A percentile compares a stretch with the other conserved stretches of the same genome.
Conservation (phyloP, 73 alveolate species). For the Durusdinium trenchii region DNA sequence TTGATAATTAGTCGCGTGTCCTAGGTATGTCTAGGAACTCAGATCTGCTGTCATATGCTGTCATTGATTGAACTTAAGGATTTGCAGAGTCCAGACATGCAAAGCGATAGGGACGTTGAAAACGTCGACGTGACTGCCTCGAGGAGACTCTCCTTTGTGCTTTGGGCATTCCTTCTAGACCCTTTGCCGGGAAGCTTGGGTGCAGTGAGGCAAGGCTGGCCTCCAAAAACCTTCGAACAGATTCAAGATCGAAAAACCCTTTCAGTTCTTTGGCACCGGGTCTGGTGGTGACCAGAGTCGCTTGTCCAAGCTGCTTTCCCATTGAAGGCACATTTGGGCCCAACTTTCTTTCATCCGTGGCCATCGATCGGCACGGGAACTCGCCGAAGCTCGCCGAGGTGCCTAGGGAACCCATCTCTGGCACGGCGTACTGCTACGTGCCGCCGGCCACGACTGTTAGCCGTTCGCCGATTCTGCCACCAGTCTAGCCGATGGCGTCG, state of each 20-base stretch:
- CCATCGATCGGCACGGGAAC: not conserved
- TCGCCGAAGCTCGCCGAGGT: conserved; percentile 7
- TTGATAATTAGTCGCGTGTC: no score
- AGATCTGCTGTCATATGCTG: no score
- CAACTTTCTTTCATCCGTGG: not conserved
- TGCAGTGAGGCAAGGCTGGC: not conserved
- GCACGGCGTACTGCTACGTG: conserved; percentile 92
- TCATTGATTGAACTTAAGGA: no score
- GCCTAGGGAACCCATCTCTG: conserved; percentile 78
- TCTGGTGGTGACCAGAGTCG: not conserved
- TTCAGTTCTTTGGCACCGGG: no score
- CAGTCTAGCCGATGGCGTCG: no score
- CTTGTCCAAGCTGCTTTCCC: not conserved
- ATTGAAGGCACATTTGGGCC: not conserved
- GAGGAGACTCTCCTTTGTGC: conserved; percentile 60
- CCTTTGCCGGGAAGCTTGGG: conserved; percentile 5
- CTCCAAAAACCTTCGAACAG: not conserved
- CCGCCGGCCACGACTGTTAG: no score
- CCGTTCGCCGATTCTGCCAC: no score
- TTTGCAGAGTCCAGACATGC: no score
- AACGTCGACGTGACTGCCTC: not conserved
- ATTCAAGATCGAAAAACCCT: no score
- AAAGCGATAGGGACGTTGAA: no score
- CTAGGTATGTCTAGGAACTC: no score
- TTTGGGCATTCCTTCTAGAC: conserved; percentile 81